Percentiles rank a stretch among this genome's conserved stretches.
Conservation (phyloP, 1,284 basidiomycete species). For the Fomitopsis pinicola region DNA sequence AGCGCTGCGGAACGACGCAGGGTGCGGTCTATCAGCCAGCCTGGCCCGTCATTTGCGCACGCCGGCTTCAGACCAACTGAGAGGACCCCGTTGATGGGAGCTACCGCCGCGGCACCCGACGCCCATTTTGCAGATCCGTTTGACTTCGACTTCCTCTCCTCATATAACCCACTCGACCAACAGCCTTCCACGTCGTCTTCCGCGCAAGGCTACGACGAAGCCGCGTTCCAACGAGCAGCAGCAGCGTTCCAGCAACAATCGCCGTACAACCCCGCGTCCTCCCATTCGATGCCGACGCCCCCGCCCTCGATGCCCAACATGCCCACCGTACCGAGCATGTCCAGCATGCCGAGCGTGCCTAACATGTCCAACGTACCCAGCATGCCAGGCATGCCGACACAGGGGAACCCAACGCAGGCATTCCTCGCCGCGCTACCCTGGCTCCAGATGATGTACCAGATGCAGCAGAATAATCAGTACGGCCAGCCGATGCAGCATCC, state of each 20-base stretch:
- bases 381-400: conserved; percentile 9
- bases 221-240: conserved; percentile 22
- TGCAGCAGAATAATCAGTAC: conserved; percentile 21
- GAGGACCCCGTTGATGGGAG: conserved; percentile 1
- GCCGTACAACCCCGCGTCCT: conserved; percentile 3
- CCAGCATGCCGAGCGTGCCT: conserved; percentile 4
- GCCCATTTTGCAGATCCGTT: conserved; percentile 10
- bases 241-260: conserved; percentile 20
- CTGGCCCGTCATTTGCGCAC: conserved; percentile 10
- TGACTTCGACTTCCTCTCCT: conserved; percentile 14
- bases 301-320: conserved; percentile 1
- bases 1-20: conserved; percentile 10
- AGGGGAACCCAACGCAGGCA: conserved; percentile 17
- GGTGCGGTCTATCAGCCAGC: conserved; percentile 19
- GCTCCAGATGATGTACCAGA: conserved; percentile 20
- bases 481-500: conserved; percentile 14
- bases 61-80: conserved; percentile 20
- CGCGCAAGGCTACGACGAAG: conserved; percentile 22
- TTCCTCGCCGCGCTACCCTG: conserved; percentile 25
- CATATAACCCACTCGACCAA: not conserved
- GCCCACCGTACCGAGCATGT: not conserved
- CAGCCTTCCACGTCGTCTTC: conserved; percentile 7
- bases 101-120: not conserved
- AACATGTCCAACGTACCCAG: conserved; percentile 3
- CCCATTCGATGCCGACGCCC: conserved; percentile 7